phyloP scores from a whole-genome alignment of 768 basidiomycete genomes.

The Psilocybe cyanescens region DNA sequence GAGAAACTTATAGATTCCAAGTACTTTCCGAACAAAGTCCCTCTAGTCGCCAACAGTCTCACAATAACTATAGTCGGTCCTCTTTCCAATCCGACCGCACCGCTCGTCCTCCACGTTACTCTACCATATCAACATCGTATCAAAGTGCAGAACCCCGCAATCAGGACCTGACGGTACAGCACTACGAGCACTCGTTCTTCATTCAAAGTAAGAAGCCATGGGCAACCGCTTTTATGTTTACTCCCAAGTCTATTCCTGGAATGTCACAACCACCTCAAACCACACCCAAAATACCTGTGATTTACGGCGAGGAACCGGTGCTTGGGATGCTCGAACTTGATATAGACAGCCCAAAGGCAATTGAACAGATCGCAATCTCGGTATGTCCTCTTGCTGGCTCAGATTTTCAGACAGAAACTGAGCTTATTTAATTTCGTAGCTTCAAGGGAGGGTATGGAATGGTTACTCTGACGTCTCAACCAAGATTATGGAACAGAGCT shows the following conservation, averaged over 20 bases:
- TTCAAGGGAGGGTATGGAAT: slow-evolving; percentile 4
- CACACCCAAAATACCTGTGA: background rate
- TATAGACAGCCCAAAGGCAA: slow-evolving; percentile 1
- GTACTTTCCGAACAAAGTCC: background rate
- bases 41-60: background rate
- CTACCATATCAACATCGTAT: background rate
- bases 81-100: background rate
- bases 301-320: slow-evolving; percentile 1
- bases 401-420: background rate
- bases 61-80: background rate
- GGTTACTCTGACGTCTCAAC: background rate
- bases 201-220: slow-evolving; percentile 4
- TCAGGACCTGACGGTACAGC: background rate
- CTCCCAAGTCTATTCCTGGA: slow-evolving; percentile 3
- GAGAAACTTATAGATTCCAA: background rate
- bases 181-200: slow-evolving; percentile 2
- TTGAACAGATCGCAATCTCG: slow-evolving; percentile 6
- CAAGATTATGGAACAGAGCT: slow-evolving; percentile 1
- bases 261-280: background rate
- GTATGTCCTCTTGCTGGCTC: background rate
- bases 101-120: background rate
- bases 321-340: slow-evolving; percentile 1
- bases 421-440: background rate
- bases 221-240: slow-evolving; percentile 4
- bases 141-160: background rate